These are phyloP conservation scores for Wickerhamomyces bisporus DNA, from an alignment of 805 yeast genomes.

Conservation along the genomic window DNA sequence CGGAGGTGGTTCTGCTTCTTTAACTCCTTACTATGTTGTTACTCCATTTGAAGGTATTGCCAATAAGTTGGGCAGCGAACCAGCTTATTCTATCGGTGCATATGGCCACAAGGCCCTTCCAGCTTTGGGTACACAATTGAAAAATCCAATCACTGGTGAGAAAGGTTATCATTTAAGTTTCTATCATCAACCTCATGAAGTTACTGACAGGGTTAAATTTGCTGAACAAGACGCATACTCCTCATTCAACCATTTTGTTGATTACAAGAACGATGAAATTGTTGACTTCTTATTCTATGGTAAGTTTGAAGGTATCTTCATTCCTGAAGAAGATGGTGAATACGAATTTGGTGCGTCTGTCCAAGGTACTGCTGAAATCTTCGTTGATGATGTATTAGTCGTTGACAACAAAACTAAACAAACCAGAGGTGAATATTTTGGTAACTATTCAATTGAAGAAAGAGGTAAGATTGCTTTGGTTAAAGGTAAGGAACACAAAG, in stretches of 20 bases:
- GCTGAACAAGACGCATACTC: conserved; percentile 20
- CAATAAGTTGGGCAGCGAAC: conserved; percentile 16
- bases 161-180: conserved; percentile 23
- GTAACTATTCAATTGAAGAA: conserved; percentile 47
- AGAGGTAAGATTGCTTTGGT: conserved; percentile 29
- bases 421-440: conserved; percentile 46
- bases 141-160: conserved; percentile 9
- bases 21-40: conserved; percentile 40
- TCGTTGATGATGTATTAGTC: conserved; percentile 43
- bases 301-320: conserved; percentile 38
- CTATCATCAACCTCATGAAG: conserved; percentile 17
- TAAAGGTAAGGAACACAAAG: conserved; percentile 38
- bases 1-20: conserved; percentile 60
- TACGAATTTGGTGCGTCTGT: conserved; percentile 50
- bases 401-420: conserved; percentile 53
- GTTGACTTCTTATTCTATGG: conserved; percentile 32
- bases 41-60: conserved; percentile 44
- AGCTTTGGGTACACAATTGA: conserved; percentile 18
- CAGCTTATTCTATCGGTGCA: conserved; percentile 30
- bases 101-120: conserved; percentile 30
- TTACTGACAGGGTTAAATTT: conserved; percentile 23
- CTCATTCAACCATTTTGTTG: conserved; percentile 19
- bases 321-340: conserved; percentile 39
- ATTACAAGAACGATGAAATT: conserved; percentile 21
- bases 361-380: conserved; percentile 50